phyloP scores from a whole-genome alignment of 2,329 filamentous ascomycete genomes.

The Colletotrichum tabaci region DNA sequence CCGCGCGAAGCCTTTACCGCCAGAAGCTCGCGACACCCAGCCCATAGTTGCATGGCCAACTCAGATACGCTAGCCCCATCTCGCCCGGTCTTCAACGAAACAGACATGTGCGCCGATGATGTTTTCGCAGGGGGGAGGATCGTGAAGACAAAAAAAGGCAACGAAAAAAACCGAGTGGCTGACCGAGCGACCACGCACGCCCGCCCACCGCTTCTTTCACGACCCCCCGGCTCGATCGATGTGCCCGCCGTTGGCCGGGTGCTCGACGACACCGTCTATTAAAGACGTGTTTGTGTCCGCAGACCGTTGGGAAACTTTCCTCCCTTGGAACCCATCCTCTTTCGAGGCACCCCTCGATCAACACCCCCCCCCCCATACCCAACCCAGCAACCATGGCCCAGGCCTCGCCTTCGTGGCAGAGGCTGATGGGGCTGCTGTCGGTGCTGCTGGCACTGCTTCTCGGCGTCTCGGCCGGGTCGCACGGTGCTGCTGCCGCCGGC shows the following conservation, averaged over 20 bases:
- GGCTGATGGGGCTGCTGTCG: conserved; percentile 39
- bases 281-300: conserved; percentile 29
- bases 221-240: conserved; percentile 3
- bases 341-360: conserved; percentile 40
- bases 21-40: conserved; percentile 21
- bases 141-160: conserved; percentile 6
- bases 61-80: conserved; percentile 28
- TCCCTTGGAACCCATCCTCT: conserved; percentile 38
- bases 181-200: conserved; percentile 23
- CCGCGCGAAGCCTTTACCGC: conserved; percentile 34
- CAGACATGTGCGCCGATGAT: conserved; percentile 17
- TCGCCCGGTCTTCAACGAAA: conserved; percentile 25
- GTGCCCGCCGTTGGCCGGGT: conserved; percentile 28
- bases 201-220: conserved; percentile 34
- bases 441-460: conserved; percentile 40
- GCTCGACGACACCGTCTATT: conserved; percentile 28
- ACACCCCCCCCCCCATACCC: conserved; percentile 9
- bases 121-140: background rate
- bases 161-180: conserved; percentile 27
- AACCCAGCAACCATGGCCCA: conserved; percentile 32
- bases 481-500: conserved; percentile 31
- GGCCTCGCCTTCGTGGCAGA: conserved; percentile 40
- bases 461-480: conserved; percentile 31
- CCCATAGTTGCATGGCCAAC: conserved; percentile 26
- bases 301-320: conserved; percentile 3